Percentiles rank a stretch among this genome's conserved stretches.
Conservation (phyloP, 1,284 basidiomycete species). For the Xanthoconium separans region DNA sequence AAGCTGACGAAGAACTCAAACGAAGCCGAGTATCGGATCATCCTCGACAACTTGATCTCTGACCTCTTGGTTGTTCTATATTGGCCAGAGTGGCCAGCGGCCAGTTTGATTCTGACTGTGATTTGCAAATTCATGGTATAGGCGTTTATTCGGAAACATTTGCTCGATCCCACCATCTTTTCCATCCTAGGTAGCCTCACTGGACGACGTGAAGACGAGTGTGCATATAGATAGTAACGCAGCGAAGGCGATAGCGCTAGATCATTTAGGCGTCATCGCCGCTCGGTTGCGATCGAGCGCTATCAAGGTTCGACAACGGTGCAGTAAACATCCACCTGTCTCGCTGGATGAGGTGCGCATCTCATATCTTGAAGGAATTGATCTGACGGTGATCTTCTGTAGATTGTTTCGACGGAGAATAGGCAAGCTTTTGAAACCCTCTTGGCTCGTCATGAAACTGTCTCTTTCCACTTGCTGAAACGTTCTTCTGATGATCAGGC, state of each 20-base stretch:
- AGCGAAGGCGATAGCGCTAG: conserved; percentile 84
- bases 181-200: conserved; percentile 48
- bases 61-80: conserved; percentile 90
- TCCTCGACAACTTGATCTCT: conserved; percentile 87
- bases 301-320: conserved; percentile 49
- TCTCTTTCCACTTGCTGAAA: conserved; percentile 64
- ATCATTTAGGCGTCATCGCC: conserved; percentile 91
- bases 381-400: not conserved
- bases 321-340: conserved; percentile 38
- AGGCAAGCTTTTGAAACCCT: conserved; percentile 56
- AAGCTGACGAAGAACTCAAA: conserved; percentile 86
- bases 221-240: conserved; percentile 71
- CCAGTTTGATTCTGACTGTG: conserved; percentile 76
- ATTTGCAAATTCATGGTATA: conserved; percentile 83
- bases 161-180: not conserved
- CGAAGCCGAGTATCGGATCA: conserved; percentile 87
- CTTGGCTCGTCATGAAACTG: conserved; percentile 57
- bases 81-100: conserved; percentile 97
- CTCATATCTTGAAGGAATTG: not conserved
- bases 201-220: conserved; percentile 79
- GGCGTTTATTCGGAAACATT: not conserved
- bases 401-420: conserved; percentile 61
- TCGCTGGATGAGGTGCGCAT: conserved; percentile 67
- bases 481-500: conserved; percentile 75
- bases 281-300: conserved; percentile 69